Base-by-base conservation (phyloP, 768 basidiomycete species). In the Favolaschia claudopus region DNA sequence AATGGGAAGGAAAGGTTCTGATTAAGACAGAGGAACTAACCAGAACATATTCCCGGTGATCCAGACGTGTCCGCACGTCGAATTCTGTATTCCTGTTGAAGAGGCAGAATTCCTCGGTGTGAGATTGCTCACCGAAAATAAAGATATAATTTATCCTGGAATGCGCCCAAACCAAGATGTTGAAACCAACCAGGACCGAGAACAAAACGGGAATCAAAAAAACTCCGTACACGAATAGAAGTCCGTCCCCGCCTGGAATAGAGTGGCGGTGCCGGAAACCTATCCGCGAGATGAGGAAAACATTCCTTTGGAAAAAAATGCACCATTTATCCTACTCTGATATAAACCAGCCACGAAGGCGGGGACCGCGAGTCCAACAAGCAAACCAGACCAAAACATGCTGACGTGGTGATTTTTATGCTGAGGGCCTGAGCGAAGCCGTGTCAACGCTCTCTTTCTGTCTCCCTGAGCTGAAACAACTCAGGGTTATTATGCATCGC, bases 101-200 rank as follows among this genome's bases (percentile, higher is more conserved):
- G 17, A 28, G n/a, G 53, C 39, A 17, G 27, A 43, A 27, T 24
- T 20, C 22, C 24, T 42, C 58, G 63, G 62, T 34, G 22, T 17
- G n/a, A n/a, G n/a, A n/a, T n/a, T 50, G 66, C 82, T 34, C 57
- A 91, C 91, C 91, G 67, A 96, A 92, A 32, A 96, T 92, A 71
- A 98, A 96, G n/a, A 88, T 83, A 67, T 95, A 96, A 70, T 98
- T 99, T 65, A 99, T 94, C 42, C 91, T 82, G 6, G 88, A 78
- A 5, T 75, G 73, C 0, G 85, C 79, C 90, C 92, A 99, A 0
- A 89, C 89, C 20, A 88, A 64, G 5, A 99, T 63, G 70, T 99
- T 98, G n/a, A 91, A 55, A 24, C 93, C 91, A 51, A 99, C 84
- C 1, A 97, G 76, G 29, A 93, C 59, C 2, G 86, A 79, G 67